These are phyloP conservation scores for Talaromyces atroroseus DNA, from an alignment of 2,329 filamentous ascomycete genomes.

Conservation along the genomic window DNA sequence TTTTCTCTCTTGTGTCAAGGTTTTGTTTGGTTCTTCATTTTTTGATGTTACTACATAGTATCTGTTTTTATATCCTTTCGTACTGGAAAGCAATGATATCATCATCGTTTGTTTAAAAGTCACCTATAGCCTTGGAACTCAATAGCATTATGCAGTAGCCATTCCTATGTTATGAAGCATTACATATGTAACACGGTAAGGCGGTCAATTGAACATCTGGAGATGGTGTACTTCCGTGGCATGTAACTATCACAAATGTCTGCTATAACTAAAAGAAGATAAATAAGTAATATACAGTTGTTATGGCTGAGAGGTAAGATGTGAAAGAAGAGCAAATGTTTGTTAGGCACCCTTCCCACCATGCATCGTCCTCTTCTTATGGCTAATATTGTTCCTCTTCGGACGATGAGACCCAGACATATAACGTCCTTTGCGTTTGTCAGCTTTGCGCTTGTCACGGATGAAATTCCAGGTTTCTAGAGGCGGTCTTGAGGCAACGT, in stretches of 20 bases:
- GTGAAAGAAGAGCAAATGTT: neutral
- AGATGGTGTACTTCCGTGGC: neutral
- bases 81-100: neutral
- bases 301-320: neutral
- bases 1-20: neutral
- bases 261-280: no score
- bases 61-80: neutral
- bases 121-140: no score
- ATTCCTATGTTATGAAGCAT: no score
- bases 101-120: neutral
- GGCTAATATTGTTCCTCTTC: constrained; percentile 22
- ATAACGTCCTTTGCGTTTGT: constrained; percentile 22
- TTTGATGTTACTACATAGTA: neutral
- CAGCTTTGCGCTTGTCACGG: constrained; percentile 26
- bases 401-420: constrained; percentile 12
- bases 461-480: constrained; percentile 32
- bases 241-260: neutral
- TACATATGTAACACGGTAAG: no score
- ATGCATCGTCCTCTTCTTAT: constrained; percentile 19
- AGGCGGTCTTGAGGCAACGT: constrained; percentile 49
- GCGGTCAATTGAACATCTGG: neutral
- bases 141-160: no score
- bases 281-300: neutral
- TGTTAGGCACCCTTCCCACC: constrained; percentile 11
- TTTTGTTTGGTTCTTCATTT: neutral